phyloP scores from a whole-genome alignment of 495 filamentous ascomycete genomes.

The Tuber umbilicatum region DNA sequence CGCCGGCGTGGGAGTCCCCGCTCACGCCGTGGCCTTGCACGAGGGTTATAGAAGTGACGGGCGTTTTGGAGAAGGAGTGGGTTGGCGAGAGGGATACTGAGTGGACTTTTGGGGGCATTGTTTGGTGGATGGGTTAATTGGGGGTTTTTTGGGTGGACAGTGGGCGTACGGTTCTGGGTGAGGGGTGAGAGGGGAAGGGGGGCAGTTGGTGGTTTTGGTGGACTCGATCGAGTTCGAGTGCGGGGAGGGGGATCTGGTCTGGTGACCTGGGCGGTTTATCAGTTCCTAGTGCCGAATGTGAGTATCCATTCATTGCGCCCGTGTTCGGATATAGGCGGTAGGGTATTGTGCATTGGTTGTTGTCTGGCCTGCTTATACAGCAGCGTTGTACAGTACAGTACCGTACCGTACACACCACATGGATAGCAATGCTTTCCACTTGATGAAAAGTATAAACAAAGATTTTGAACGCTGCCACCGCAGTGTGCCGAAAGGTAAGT shows the following conservation, averaged over 20 bases:
- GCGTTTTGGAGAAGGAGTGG: constrained; percentile 13
- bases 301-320: neutral
- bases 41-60: constrained; percentile 9
- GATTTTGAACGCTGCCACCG: no score
- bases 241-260: neutral
- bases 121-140: neutral
- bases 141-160: neutral
- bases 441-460: neutral
- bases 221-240: no score
- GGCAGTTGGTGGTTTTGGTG: neutral
- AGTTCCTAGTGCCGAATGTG: neutral
- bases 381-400: neutral
- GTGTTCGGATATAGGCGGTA: neutral
- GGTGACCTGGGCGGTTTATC: neutral
- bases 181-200: neutral
- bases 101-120: neutral
- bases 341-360: neutral
- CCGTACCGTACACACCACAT: no score
- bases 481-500: neutral
- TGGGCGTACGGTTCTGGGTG: neutral
- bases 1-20: constrained; percentile 12
- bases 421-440: neutral
- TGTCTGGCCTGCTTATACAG: neutral
- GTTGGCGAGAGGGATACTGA: constrained; percentile 8
- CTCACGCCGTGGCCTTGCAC: constrained; percentile 2